These are phyloP conservation scores for Fusarium sp. DNA, from an alignment of 2,329 filamentous ascomycete genomes.

Conservation along the genomic window DNA sequence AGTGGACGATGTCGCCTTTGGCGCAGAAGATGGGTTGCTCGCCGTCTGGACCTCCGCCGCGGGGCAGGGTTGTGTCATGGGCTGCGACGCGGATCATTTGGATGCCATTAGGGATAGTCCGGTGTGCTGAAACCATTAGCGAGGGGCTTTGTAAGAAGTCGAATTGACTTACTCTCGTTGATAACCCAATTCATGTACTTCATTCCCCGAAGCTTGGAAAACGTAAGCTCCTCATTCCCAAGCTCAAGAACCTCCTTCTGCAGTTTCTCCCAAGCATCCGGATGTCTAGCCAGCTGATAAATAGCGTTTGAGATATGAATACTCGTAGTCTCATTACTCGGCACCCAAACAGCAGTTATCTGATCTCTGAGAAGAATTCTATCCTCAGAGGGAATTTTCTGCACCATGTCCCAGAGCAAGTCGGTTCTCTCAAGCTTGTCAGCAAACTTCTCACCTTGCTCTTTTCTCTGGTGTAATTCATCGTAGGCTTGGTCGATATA, in stretches of 20 bases:
- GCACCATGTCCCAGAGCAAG: background rate
- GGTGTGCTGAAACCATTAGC: background rate
- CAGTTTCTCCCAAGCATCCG: background rate
- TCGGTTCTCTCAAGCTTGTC: background rate
- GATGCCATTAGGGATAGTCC: background rate
- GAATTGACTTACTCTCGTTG: background rate
- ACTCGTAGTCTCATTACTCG: background rate
- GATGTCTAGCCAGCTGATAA: background rate
- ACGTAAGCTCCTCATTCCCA: background rate
- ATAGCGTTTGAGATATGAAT: background rate
- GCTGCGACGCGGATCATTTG: background rate
- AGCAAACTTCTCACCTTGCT: background rate
- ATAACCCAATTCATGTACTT: background rate
- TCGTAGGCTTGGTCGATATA: background rate
- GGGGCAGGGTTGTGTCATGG: background rate
- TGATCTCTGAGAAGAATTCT: background rate
- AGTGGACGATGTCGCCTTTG: background rate
- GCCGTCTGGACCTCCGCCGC: background rate
- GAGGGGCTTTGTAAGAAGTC: rapidly evolving
- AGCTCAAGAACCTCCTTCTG: background rate
- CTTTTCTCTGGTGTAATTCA: background rate
- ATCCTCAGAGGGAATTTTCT: background rate
- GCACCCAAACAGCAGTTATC: background rate
- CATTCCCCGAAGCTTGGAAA: background rate
- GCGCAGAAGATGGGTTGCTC: background rate